Conservation (phyloP, 2,329 filamentous ascomycete genomes). For the Hypoxylon sp. region DNA sequence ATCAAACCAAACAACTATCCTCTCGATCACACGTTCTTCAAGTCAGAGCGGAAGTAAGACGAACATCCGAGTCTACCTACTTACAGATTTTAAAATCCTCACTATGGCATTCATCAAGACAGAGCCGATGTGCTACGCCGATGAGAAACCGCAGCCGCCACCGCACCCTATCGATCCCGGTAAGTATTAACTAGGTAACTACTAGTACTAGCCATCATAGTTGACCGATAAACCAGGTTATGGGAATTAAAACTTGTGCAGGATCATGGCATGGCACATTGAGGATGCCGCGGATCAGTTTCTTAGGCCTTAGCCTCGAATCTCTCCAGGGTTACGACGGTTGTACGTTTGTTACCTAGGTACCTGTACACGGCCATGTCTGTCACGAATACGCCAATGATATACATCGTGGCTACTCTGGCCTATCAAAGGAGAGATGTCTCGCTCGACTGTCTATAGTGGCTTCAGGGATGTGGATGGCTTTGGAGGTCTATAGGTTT, state of each 20-base stretch:
- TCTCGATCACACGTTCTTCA: background rate
- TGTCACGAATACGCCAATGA: background rate
- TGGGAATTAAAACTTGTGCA: slow-evolving; percentile 15
- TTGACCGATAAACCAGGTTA: slow-evolving; percentile 13
- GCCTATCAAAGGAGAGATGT: background rate
- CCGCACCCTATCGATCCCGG: slow-evolving; percentile 31
- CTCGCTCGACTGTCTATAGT: background rate
- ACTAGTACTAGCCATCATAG: too few relatives aligned
- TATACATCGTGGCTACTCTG: background rate
- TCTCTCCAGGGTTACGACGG: background rate
- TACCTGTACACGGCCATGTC: background rate
- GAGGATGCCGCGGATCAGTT: too few relatives aligned
- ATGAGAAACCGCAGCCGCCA: background rate
- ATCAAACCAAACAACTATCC: slow-evolving; percentile 7
- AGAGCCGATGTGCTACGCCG: background rate
- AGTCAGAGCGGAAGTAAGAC: background rate
- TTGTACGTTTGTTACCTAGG: background rate
- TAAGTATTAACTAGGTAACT: slow-evolving; percentile 5
- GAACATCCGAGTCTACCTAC: too few relatives aligned
- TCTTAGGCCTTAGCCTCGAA: background rate
- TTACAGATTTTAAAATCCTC: background rate
- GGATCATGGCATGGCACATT: background rate
- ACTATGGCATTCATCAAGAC: slow-evolving; percentile 6
- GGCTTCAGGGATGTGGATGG: background rate
- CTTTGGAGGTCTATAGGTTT: background rate